Conservation (phyloP, 441 rosid species). For the Gossypium gossypioides region DNA sequence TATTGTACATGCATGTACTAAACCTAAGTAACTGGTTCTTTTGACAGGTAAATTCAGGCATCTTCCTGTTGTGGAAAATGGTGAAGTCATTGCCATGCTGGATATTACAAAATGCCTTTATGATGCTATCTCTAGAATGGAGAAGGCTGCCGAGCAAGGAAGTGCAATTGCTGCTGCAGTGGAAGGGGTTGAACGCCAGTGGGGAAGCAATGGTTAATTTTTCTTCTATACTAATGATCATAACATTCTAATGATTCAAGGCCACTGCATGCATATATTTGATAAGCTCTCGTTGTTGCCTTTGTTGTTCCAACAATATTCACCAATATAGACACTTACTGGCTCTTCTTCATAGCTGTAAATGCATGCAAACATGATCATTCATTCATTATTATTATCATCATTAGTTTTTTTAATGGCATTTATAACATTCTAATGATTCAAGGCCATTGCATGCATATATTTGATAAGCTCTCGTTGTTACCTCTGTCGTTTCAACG, state of each 20-base stretch:
- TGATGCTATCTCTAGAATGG: conserved; percentile 92
- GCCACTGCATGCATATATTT: neutral
- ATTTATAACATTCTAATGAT: neutral
- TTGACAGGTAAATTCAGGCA: conserved; percentile 76
- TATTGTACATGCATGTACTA: neutral
- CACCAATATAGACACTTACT: neutral
- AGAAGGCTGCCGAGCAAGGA: conserved; percentile 92
- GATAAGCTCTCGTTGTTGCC: neutral
- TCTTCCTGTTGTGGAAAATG: conserved; percentile 93
- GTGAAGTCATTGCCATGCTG: conserved; percentile 90
- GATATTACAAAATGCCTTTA: conserved; percentile 88
- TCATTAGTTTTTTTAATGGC: too few species aligned
- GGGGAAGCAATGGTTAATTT: conserved; percentile 46
- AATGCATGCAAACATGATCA: neutral
- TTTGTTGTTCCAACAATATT: neutral
- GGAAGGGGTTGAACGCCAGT: conserved; percentile 87
- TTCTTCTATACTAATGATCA: neutral
- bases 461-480: neutral
- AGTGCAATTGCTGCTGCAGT: conserved; percentile 95
- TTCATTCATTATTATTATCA: neutral
- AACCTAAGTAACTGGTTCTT: neutral
- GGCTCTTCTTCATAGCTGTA: neutral
- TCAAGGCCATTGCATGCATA: neutral
- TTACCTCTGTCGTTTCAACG: neutral
- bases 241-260: neutral